Conservation (phyloP, 352 stramenopile species). For the Phytophthora multivora region DNA sequence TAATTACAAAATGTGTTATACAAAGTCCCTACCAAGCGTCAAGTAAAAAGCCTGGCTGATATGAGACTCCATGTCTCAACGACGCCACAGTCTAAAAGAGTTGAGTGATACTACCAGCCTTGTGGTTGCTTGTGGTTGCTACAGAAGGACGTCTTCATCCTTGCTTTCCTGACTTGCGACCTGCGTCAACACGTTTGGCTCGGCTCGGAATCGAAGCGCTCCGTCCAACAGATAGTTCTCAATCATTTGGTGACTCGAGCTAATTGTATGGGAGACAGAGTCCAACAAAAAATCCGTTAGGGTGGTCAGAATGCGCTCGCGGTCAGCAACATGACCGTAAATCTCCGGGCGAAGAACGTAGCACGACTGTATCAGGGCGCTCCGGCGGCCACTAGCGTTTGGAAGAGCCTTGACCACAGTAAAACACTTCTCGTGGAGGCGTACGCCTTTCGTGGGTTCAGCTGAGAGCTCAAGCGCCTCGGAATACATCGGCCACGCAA, state of each 20-base stretch:
- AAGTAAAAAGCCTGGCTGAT: constrained; percentile 8
- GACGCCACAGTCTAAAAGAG: constrained; percentile 24
- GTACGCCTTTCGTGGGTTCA: constrained; percentile 55
- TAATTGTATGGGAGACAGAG: constrained; percentile 62
- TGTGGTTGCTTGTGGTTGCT: constrained; percentile 7
- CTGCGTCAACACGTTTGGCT: constrained; percentile 23
- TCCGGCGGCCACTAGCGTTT: constrained; percentile 34
- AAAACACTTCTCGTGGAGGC: constrained; percentile 63
- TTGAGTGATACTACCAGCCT: constrained; percentile 11
- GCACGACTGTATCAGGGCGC: constrained; percentile 74
- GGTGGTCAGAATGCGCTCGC: constrained; percentile 62
- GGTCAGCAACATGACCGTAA: constrained; percentile 65
- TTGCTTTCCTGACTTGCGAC: constrained; percentile 12
- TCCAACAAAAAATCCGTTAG: constrained; percentile 75
- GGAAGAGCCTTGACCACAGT: constrained; percentile 62
- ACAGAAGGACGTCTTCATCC: constrained; percentile 13
- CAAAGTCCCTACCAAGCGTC: constrained; percentile 25
- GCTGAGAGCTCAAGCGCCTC: constrained; percentile 59
- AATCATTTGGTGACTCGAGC: constrained; percentile 73
- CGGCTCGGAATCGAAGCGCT: constrained; percentile 22
- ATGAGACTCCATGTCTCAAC: constrained; percentile 23
- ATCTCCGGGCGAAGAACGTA: constrained; percentile 68
- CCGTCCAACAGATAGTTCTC: constrained; percentile 68
- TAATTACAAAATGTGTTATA: constrained; percentile 37
- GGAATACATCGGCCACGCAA: constrained; percentile 60